Base-by-base conservation (phyloP, 345 rosid genomes). In the Cardiospermum halicacabum region DNA sequence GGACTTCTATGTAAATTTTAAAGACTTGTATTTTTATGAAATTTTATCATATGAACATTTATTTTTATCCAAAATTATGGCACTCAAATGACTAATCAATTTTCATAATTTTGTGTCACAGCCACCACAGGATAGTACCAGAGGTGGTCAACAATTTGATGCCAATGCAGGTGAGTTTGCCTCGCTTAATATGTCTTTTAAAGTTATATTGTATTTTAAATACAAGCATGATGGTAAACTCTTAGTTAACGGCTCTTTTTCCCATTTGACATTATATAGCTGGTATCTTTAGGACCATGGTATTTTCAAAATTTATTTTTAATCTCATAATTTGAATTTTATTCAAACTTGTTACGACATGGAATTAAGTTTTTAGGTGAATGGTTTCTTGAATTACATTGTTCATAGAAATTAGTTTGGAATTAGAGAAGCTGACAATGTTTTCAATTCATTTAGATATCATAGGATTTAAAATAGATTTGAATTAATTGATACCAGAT, bases 131-230 rank as follows among this genome's bases (percentile, higher is more conserved):
- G 32, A 58, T 37, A 56, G 60, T 50, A 40, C 16, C 4, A 8
- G 6, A 16, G 59, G 19, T 45, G 40, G 40, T 54, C 64, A 40
- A 69, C 47, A 64, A 27, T 11, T 2, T 26, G 39, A 45, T 10
- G 15, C 40, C n/a, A 53, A 47, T 27, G 54, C 67, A 64, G 77
- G 77, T 73, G 45, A 62, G 77, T 45, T 60, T 53, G 34, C 50
- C 28, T 13, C 37, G n/a, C 11, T 48, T 57, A 55, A 67, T 18
- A 28, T 31, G 28, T 19, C 28, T 28, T 16, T 15, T 32, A 15
- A 40, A 42, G 42, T 54, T 37, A 65, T 62, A 37, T 55, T 28
- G 22, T 61, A 28, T 30, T 34, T 0, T 24, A 40, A 42, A 19
- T 61, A 11, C 40, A 43, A 64, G 19, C 32, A 19, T 66, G 22